Conservation (phyloP, 495 filamentous ascomycete genomes). For the Thermothielavioides terrestris region DNA sequence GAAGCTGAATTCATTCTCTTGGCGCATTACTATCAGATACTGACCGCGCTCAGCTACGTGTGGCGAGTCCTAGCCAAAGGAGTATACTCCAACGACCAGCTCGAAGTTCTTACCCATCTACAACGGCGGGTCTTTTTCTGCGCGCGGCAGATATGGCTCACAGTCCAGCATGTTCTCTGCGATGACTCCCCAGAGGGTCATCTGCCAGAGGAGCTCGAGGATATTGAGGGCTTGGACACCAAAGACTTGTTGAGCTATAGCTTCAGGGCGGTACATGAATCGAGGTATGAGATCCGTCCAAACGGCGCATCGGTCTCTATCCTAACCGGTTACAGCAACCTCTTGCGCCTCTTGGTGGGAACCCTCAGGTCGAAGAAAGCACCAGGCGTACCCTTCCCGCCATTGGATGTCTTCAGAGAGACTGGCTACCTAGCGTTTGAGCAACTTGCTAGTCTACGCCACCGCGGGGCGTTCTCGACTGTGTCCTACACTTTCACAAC, state of each 20-base stretch:
- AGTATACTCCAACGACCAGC: slow-evolving; percentile 23
- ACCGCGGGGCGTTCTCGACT: slow-evolving; percentile 88
- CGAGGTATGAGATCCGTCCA: slow-evolving; percentile 70
- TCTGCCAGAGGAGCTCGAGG: slow-evolving; percentile 62
- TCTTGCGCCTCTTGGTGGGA: slow-evolving; percentile 48
- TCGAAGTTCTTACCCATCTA: slow-evolving; percentile 33
- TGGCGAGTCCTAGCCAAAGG: slow-evolving; percentile 34
- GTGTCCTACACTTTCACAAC: slow-evolving; percentile 79
- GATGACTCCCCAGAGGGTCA: slow-evolving; percentile 88
- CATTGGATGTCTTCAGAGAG: slow-evolving; percentile 36
- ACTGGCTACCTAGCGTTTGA: slow-evolving; percentile 67
- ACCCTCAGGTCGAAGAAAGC: slow-evolving; percentile 30
- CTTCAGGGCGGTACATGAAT: slow-evolving; percentile 86
- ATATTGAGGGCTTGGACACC: slow-evolving; percentile 57
- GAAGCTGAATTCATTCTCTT: background rate
- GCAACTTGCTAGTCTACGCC: slow-evolving; percentile 74
- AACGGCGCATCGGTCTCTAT: too few species aligned
- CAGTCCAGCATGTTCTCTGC: slow-evolving; percentile 69
- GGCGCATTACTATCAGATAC: background rate
- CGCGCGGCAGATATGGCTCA: slow-evolving; percentile 61
- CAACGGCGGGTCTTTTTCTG: slow-evolving; percentile 49
- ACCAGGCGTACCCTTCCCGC: slow-evolving; percentile 29
- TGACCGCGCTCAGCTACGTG: slow-evolving; percentile 29
- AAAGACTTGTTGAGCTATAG: slow-evolving; percentile 89
- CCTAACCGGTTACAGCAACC: slow-evolving; percentile 35